These are phyloP conservation scores for Diddensiella santjacobensis DNA, from an alignment of 805 yeast species.

Conservation along the genomic window DNA sequence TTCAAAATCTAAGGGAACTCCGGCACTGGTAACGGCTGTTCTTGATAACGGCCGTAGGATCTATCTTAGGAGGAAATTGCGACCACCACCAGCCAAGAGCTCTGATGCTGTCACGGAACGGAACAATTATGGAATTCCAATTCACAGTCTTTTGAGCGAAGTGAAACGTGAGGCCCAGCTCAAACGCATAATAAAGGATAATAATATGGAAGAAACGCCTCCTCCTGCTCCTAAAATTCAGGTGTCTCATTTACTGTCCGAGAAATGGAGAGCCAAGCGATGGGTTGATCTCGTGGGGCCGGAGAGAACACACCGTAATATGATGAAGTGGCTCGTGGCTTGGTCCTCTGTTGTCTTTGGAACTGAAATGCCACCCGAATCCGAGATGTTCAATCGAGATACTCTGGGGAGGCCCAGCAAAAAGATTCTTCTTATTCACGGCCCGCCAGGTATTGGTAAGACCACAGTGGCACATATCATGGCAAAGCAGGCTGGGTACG, in stretches of 20 bases:
- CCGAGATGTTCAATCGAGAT: slow-evolving; percentile 34
- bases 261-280: slow-evolving; percentile 62
- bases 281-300: slow-evolving; percentile 68
- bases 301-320: slow-evolving; percentile 56
- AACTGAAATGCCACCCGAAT: slow-evolving; percentile 30
- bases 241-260: slow-evolving; percentile 49
- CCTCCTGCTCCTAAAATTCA: not conserved
- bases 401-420: slow-evolving; percentile 55
- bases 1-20: too few relatives aligned
- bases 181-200: not conserved
- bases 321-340: slow-evolving; percentile 60
- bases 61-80: not conserved
- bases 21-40: too few relatives aligned
- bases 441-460: slow-evolving; percentile 93
- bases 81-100: not conserved
- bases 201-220: not conserved
- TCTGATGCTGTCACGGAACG: not conserved
- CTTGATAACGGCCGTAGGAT: not conserved
- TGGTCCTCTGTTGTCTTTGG: slow-evolving; percentile 63
- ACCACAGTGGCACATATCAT: slow-evolving; percentile 83
- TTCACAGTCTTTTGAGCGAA: slow-evolving; percentile 15
- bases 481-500: slow-evolving; percentile 77
- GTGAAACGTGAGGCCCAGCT: slow-evolving; percentile 4
- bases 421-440: slow-evolving; percentile 71
- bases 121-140: slow-evolving; percentile 21